A percentile compares a stretch with the other conserved stretches of the same genome.
These are phyloP conservation scores for Sonneratia alba DNA, from an alignment of 345 rosid species.

Conservation along the genomic window DNA sequence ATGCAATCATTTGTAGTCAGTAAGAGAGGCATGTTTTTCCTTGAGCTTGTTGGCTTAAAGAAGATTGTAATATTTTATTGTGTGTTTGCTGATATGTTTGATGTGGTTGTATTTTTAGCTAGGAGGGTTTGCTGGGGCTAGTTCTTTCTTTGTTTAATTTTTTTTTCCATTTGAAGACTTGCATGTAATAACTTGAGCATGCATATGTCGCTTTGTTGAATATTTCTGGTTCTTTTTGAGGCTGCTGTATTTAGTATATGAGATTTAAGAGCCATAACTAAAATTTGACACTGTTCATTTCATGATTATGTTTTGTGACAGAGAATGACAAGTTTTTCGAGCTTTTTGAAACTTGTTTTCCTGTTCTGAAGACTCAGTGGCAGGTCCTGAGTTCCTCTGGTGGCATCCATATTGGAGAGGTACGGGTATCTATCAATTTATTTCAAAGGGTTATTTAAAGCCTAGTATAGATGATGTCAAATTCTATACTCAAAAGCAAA, in stretches of 20 bases:
- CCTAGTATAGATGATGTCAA: not conserved
- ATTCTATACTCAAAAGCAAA: no score
- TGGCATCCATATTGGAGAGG: slow-evolving; percentile 42
- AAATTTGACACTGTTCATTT: slow-evolving; percentile 6
- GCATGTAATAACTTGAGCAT: not conserved
- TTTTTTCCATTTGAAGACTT: not conserved
- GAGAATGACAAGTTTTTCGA: slow-evolving; percentile 32
- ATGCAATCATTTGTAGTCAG: slow-evolving; percentile 45
- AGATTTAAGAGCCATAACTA: slow-evolving; percentile 10
- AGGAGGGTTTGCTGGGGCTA: not conserved
- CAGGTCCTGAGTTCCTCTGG: slow-evolving; percentile 29
- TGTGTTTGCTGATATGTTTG: not conserved
- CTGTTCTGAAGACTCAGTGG: slow-evolving; percentile 68
- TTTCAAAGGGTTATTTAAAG: not conserved
- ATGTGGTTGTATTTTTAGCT: not conserved
- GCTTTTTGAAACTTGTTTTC: slow-evolving; percentile 60
- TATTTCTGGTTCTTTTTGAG: not conserved
- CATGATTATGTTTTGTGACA: slow-evolving; percentile 17
- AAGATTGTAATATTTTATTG: not conserved
- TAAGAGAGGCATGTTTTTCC: slow-evolving; percentile 26
- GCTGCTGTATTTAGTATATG: slow-evolving; percentile 2
- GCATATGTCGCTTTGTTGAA: not conserved
- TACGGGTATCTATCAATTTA: slow-evolving; percentile 12
- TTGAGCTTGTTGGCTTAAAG: not conserved
- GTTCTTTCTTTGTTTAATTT: not conserved